A percentile compares a stretch with the other conserved stretches of the same genome.
These are phyloP conservation scores for Candida bentonensis DNA, from an alignment of 805 yeast species.

Conservation along the genomic window DNA sequence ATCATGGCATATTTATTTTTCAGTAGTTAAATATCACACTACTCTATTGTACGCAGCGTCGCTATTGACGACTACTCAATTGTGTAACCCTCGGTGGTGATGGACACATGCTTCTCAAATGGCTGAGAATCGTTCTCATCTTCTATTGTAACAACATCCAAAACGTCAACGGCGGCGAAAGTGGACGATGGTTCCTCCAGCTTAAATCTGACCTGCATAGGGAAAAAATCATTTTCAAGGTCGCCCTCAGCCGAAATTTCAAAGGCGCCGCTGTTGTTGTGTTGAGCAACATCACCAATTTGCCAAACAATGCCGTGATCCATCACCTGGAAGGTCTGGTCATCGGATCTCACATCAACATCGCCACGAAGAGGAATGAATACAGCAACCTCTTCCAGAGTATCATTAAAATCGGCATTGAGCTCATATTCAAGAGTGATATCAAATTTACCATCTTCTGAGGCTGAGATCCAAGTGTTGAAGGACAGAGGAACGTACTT, in stretches of 20 bases:
- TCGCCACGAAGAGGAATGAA: slow-evolving; percentile 52
- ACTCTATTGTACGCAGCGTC: not conserved
- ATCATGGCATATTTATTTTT: not conserved
- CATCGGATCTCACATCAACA: slow-evolving; percentile 23
- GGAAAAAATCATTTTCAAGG: slow-evolving; percentile 78
- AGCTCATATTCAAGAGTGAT: slow-evolving; percentile 86
- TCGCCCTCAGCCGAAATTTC: slow-evolving; percentile 64
- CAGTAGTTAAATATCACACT: no score
- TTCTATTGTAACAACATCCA: slow-evolving; percentile 32
- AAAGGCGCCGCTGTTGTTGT: slow-evolving; percentile 48
- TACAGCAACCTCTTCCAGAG: slow-evolving; percentile 39
- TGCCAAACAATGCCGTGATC: slow-evolving; percentile 66
- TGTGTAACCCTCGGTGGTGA: not conserved
- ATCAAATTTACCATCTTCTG: slow-evolving; percentile 45
- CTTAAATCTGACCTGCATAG: slow-evolving; percentile 59
- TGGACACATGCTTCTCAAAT: not conserved
- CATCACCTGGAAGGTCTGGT: slow-evolving; percentile 38
- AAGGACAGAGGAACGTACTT: slow-evolving; percentile 52
- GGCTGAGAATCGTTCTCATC: not conserved
- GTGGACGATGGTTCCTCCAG: slow-evolving; percentile 29
- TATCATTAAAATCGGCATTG: slow-evolving; percentile 30
- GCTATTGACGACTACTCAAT: not conserved
- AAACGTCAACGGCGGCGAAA: slow-evolving; percentile 52
- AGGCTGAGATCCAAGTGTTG: slow-evolving; percentile 70
- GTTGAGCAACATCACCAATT: slow-evolving; percentile 34